phyloP scores from a whole-genome alignment of 23 red algal genomes.

The Gracilaria vermiculophylla region DNA sequence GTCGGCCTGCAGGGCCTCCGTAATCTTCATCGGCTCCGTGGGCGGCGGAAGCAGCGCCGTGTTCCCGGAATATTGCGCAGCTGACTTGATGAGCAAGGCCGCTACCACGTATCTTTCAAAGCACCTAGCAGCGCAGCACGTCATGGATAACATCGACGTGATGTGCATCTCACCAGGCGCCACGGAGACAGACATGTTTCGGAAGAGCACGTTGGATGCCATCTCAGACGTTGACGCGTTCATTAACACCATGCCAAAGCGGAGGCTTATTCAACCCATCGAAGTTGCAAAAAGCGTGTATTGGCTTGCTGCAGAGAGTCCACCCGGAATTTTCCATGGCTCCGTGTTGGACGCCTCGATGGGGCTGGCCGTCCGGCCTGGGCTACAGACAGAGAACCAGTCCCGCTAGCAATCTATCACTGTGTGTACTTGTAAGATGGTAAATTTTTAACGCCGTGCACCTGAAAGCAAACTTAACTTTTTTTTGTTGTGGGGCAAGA shows the following conservation, averaged over 20 bases:
- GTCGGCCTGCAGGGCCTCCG: background rate
- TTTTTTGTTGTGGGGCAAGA: too few species aligned
- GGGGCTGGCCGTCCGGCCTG: conserved; percentile 77
- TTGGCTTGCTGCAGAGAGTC: conserved; percentile 56
- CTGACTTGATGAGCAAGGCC: conserved; percentile 82
- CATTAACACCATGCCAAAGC: conserved; percentile 75
- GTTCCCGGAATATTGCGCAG: conserved; percentile 77
- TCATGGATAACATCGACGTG: conserved; percentile 61
- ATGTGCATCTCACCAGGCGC: conserved; percentile 76
- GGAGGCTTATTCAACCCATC: conserved; percentile 60
- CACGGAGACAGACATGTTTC: conserved; percentile 89
- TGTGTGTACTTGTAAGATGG: background rate
- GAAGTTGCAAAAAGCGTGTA: conserved; percentile 67
- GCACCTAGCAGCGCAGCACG: conserved; percentile 74
- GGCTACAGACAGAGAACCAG: conserved; percentile 71
- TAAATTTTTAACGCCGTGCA: background rate
- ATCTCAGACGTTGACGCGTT: conserved; percentile 39
- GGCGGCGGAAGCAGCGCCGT: conserved; percentile 76
- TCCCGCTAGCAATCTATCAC: background rate
- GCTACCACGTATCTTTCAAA: conserved; percentile 80
- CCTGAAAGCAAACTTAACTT: background rate
- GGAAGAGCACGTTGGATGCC: conserved; percentile 44
- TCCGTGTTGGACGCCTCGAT: conserved; percentile 77
- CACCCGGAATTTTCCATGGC: conserved; percentile 70
- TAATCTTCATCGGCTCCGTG: conserved; percentile 83